Percentiles rank a stretch among this genome's conserved stretches.
phyloP scores from a whole-genome alignment of 2,329 filamentous ascomycete species.

The Diaporthe longicolla region DNA sequence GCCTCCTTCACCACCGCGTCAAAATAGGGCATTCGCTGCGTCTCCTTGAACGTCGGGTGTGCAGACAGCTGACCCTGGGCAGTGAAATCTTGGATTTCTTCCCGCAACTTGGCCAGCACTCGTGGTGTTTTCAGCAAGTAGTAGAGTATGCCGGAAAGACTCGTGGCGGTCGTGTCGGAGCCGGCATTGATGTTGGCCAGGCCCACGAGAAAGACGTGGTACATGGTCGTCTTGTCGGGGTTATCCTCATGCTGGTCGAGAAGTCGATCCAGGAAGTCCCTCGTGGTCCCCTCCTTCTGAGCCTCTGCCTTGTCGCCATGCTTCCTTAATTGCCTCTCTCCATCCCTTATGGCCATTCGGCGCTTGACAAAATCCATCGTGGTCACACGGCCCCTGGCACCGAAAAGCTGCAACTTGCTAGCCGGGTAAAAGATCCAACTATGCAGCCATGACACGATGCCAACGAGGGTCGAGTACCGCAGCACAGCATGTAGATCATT shows the following conservation, averaged over 20 bases:
- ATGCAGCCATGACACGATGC: slow-evolving; percentile 35
- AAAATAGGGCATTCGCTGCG: slow-evolving; percentile 62
- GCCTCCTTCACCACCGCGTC: slow-evolving; percentile 68
- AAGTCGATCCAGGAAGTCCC: slow-evolving; percentile 60
- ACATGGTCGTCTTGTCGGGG: slow-evolving; percentile 57
- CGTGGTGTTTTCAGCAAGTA: slow-evolving; percentile 55
- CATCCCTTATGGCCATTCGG: slow-evolving; percentile 32
- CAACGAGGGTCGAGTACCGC: slow-evolving; percentile 35
- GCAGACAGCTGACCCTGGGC: slow-evolving; percentile 41
- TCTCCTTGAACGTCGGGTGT: slow-evolving; percentile 53
- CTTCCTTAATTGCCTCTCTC: slow-evolving; percentile 21
- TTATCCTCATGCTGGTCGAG: slow-evolving; percentile 57
- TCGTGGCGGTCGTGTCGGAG: slow-evolving; percentile 63
- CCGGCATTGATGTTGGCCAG: slow-evolving; percentile 56
- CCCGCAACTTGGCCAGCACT: slow-evolving; percentile 45
- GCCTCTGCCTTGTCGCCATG: background rate
- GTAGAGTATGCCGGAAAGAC: slow-evolving; percentile 60
- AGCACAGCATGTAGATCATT: slow-evolving; percentile 29
- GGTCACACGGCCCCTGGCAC: slow-evolving; percentile 28
- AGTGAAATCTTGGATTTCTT: slow-evolving; percentile 46
- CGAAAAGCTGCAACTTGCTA: slow-evolving; percentile 35
- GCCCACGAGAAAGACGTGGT: slow-evolving; percentile 50
- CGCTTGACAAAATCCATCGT: slow-evolving; percentile 34
- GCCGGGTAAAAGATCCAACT: slow-evolving; percentile 33
- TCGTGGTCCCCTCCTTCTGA: slow-evolving; percentile 43